Base-by-base conservation (phyloP, 2,329 filamentous ascomycete species). In the Fusarium verticillioides region DNA sequence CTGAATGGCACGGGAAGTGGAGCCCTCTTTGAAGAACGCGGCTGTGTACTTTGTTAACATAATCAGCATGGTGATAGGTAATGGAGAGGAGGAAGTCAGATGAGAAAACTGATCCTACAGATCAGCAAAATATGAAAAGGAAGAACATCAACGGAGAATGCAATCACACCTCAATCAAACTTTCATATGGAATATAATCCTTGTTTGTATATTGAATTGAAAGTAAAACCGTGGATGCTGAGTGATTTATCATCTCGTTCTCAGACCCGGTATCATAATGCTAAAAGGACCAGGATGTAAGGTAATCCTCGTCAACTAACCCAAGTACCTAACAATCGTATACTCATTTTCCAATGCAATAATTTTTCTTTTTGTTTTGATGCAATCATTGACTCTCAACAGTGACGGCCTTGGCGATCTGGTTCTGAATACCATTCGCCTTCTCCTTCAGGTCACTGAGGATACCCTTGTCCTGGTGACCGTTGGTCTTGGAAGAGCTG, bases 231-330 rank as follows among this genome's bases (percentile, higher is more conserved):
- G 52, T 69, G 66, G 66, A 69, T 69, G 66, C 67, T 70, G 60
- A 70, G 67, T 66, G 67, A 70, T 70, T 70, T 70, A 70, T 70
- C 67, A 70, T 70, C 66, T 70, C 67, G 66, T 5, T 70, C 67
- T 70, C 67, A 70, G 67, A 60, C 67, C 60, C 66, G 67, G 66
- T 66, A 66, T 70, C 60, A 70, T 60, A 21, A 36, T 65, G 66
- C 52, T 42, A 56, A 53, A 65, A 44, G 15, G 40, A 50, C 60
- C 5, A 2, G 10, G 16, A 32, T 23, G 23, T 52, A 26, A 66
- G 39, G 7, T 4, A 37, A 40, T 40, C 53, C 66, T 3, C n/a
- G 23, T 50, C 28, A 30, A 19, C 4, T 37, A 30, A 21, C 18
- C 32, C 34, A 56, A n/a, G 18, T 47, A 34, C 30, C 26, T 32